These are phyloP conservation scores for Agaricus sinodeliciosus DNA, from an alignment of 768 basidiomycete genomes.

Conservation along the genomic window DNA sequence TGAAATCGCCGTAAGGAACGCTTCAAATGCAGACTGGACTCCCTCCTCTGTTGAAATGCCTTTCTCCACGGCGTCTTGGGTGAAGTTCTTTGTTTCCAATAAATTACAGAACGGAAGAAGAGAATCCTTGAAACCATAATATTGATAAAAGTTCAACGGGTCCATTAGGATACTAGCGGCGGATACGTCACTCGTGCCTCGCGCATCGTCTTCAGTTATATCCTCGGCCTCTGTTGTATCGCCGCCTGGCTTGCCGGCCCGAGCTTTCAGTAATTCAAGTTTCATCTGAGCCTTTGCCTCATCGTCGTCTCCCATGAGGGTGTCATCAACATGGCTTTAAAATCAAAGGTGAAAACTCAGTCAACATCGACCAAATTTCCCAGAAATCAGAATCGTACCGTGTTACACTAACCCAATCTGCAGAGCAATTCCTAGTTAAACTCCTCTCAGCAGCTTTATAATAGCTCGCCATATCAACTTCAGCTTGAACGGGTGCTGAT, in stretches of 20 bases:
- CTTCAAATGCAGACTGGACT: slow-evolving; percentile 27
- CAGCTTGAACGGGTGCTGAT: slow-evolving; percentile 42
- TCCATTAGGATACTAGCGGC: slow-evolving; percentile 43
- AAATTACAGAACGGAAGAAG: slow-evolving; percentile 42
- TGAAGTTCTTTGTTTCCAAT: slow-evolving; percentile 38
- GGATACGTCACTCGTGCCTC: slow-evolving; percentile 28
- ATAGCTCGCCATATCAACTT: slow-evolving; percentile 45
- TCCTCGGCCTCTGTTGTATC: slow-evolving; percentile 29
- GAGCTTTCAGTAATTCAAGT: slow-evolving; percentile 32
- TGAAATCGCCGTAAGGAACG: slow-evolving; percentile 34
- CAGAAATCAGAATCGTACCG: not conserved
- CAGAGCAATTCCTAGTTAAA: slow-evolving; percentile 43
- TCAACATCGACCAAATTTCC: not conserved
- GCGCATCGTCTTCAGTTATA: slow-evolving; percentile 26
- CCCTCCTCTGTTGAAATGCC: slow-evolving; percentile 31
- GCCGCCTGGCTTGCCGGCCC: slow-evolving; percentile 35
- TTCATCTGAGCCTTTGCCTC: slow-evolving; percentile 32
- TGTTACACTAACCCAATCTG: slow-evolving; percentile 46
- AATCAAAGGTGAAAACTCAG: not conserved
- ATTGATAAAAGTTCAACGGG: slow-evolving; percentile 42
- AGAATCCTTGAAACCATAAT: slow-evolving; percentile 39
- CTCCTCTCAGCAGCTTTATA: slow-evolving; percentile 45
- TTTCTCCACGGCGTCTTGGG: slow-evolving; percentile 26
- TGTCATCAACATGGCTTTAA: slow-evolving; percentile 28
- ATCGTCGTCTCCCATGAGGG: slow-evolving; percentile 25